Base-by-base conservation (phyloP, 208 protist species). In the Phytomonas francai region DNA sequence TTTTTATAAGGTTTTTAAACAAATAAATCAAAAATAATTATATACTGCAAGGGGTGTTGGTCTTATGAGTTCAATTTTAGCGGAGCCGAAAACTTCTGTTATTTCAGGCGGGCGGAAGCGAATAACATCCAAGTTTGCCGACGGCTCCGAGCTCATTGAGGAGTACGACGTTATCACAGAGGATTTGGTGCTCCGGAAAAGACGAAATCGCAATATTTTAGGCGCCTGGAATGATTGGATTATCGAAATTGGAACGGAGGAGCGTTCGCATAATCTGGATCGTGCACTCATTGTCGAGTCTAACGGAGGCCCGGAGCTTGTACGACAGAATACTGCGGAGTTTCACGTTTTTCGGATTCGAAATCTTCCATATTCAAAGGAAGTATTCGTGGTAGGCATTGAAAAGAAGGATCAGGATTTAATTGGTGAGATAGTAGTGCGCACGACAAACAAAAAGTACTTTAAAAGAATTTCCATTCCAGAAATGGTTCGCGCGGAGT, bases 371-470 rank as follows among this genome's bases (percentile, higher is more conserved):
- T 98, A 97, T 79, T 70, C 88, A 0, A 87, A 79, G 66, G 82
- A 95, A 0, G 81, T 90, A 28, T 98, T 94, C 70, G 70, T 71
- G 14, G 78, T 98, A 14, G 71, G 78, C 1, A 74, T 98, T 3
- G 95, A 98, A 64, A 62, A 72, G 3, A 64, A 72, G 8, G 67
- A 76, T 8, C 56, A 65, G 7, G 73, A 88, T 49, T 45, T 72
- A 29, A 64, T 91, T 1, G 87, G 86, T 16, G 83, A 92, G 75
- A 89, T 98, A 63, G 91, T 98, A 0, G 87, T 98, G 49, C 87
- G 94, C 27, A 98, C 97, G 12, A 83, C 74, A n/a, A 98, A 98
- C 81, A 97, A 95, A 63, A 98, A 98, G 77, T 98, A 97, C 62
- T 98, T 93, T 67, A 97, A 97, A 79, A 71, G 88, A 22, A 70